phyloP scores from a whole-genome alignment of 768 basidiomycete species.

The Infundibulicybe gibba region DNA sequence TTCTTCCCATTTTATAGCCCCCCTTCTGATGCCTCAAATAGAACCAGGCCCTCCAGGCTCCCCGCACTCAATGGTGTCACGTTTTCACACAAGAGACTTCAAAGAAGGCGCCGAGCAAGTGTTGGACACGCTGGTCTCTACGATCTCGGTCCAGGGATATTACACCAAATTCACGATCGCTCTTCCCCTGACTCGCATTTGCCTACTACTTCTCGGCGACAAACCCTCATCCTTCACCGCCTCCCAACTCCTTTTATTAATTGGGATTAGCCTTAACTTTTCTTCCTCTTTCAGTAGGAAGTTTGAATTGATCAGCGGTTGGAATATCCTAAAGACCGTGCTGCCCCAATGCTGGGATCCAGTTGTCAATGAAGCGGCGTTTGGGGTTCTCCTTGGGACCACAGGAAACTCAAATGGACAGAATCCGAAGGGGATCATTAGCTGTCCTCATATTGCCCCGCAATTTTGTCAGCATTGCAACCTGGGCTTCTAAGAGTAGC shows the following conservation, averaged over 20 bases:
- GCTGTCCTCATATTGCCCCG: slow-evolving; percentile 73
- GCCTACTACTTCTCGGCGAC: slow-evolving; percentile 75
- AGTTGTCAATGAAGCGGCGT: slow-evolving; percentile 61
- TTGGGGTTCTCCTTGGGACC: slow-evolving; percentile 68
- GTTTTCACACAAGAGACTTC: slow-evolving; percentile 43
- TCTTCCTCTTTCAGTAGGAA: slow-evolving; percentile 70
- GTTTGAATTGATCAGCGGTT: slow-evolving; percentile 84
- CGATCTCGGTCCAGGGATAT: slow-evolving; percentile 52
- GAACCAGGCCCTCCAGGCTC: slow-evolving; percentile 30
- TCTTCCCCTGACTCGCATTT: slow-evolving; percentile 76
- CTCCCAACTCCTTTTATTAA: slow-evolving; percentile 55
- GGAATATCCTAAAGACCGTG: slow-evolving; percentile 68
- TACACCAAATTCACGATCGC: slow-evolving; percentile 69
- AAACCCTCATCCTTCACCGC: slow-evolving; percentile 61
- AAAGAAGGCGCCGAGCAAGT: slow-evolving; percentile 68
- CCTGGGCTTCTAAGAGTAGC: slow-evolving; percentile 28
- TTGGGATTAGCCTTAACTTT: slow-evolving; percentile 49
- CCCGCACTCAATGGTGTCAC: slow-evolving; percentile 54
- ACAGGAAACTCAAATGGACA: slow-evolving; percentile 16
- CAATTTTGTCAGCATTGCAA: slow-evolving; percentile 68
- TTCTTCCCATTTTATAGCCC: background rate
- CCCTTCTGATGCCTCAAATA: slow-evolving; percentile 2
- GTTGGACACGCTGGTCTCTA: slow-evolving; percentile 58
- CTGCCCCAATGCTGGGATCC: slow-evolving; percentile 69
- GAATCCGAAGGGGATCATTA: slow-evolving; percentile 25